Conservation (phyloP, 2,329 filamentous ascomycete genomes). For the Penicillium sclerotigenum region DNA sequence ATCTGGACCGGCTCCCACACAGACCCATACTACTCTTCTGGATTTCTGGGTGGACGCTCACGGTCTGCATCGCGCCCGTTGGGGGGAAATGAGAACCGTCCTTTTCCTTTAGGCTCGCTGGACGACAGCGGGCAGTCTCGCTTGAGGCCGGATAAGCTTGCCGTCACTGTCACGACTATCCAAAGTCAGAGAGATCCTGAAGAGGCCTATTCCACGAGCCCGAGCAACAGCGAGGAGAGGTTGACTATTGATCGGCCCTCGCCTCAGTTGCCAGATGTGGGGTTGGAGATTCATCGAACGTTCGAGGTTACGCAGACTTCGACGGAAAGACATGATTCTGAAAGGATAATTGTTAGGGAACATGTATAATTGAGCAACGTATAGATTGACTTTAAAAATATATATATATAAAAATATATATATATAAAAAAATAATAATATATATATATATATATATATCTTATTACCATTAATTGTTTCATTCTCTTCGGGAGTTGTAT, state of each 20-base stretch:
- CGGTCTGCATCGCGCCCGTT: slow-evolving; percentile 18
- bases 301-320: slow-evolving; percentile 31
- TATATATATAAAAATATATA: neutral
- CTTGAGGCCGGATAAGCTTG: slow-evolving; percentile 31
- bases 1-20: slow-evolving; percentile 23
- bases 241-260: slow-evolving; percentile 21
- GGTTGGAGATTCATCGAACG: slow-evolving; percentile 29
- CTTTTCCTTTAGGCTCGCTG: slow-evolving; percentile 27
- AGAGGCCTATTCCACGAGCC: slow-evolving; percentile 19
- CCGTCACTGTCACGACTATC: slow-evolving; percentile 30
- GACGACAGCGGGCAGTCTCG: slow-evolving; percentile 18
- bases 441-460: neutral
- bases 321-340: slow-evolving; percentile 10
- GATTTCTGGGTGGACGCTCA: slow-evolving; percentile 15
- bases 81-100: slow-evolving; percentile 15
- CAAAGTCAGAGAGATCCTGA: slow-evolving; percentile 22
- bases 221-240: slow-evolving; percentile 30
- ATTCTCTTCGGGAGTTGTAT: neutral
- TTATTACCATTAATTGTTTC: neutral
- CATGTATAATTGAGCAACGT: slow-evolving; percentile 21
- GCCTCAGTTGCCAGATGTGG: slow-evolving; percentile 16
- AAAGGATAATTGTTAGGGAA: slow-evolving; percentile 12
- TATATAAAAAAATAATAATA: too few relatives aligned
- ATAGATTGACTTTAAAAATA: neutral
- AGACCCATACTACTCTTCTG: slow-evolving; percentile 20